Conservation (phyloP, 2,329 filamentous ascomycete genomes). For the Arthrinium puccinioides region DNA sequence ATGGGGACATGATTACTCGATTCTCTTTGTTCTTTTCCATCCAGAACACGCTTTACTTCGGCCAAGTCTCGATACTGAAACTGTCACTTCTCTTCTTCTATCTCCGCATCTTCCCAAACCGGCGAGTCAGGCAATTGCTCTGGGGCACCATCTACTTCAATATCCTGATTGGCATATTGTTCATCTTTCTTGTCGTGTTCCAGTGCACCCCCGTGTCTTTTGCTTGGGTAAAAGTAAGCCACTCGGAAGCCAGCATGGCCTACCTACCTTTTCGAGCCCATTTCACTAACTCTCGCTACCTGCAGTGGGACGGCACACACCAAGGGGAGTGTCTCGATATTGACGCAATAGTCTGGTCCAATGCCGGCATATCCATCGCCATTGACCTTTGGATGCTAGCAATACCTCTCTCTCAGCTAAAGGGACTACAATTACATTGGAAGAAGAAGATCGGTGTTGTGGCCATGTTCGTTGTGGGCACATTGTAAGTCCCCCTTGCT, state of each 20-base stretch:
- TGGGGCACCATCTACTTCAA: conserved; percentile 25
- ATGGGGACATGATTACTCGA: conserved; percentile 10
- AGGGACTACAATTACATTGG: conserved; percentile 30
- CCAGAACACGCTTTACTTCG: conserved; percentile 30
- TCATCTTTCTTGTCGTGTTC: conserved; percentile 24
- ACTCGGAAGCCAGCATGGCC: too few species aligned
- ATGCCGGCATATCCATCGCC: conserved; percentile 32
- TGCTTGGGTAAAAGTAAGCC: conserved; percentile 31
- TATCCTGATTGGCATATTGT: conserved; percentile 19
- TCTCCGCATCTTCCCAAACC: conserved; percentile 30
- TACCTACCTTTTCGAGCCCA: too few species aligned
- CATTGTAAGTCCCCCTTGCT: conserved; percentile 29
- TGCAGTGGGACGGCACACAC: conserved; percentile 34
- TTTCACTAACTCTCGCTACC: too few species aligned
- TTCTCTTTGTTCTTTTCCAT: conserved; percentile 24
- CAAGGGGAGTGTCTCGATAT: conserved; percentile 32
- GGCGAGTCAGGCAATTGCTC: conserved; percentile 20
- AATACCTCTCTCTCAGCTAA: conserved; percentile 34
- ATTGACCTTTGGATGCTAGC: conserved; percentile 33
- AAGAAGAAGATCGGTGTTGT: conserved; percentile 39
- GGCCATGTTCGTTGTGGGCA: conserved; percentile 34
- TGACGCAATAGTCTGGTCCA: conserved; percentile 31
- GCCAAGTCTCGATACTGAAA: conserved; percentile 29
- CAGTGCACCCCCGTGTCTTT: conserved; percentile 31
- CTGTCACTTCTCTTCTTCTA: conserved; percentile 35